Base-by-base conservation (phyloP, 805 yeast species). In the Saccharomycopsis sp. region DNA sequence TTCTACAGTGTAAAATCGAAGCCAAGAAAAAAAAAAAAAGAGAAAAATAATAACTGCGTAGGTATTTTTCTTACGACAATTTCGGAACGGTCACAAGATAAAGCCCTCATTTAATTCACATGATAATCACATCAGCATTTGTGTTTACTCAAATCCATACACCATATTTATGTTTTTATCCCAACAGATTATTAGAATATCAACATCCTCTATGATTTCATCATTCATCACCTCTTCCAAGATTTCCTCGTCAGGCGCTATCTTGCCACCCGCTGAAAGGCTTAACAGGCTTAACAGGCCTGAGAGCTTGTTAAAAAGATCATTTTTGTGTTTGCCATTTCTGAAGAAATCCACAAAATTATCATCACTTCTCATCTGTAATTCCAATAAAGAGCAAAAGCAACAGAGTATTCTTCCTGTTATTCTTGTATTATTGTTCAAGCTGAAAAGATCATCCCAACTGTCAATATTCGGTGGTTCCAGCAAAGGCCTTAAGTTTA, bases 341-440 rank as follows among this genome's bases (percentile, higher is more conserved):
- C 46, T 32, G n/a, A 53, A 30, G 13, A 44, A 34, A 42, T 52
- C 56, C 2, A 38, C 21, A 29, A 43, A 52, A 7, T 32, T 20
- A 17, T 34, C 35, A 15, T 38, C 43, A 6, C 26, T 26, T 37
- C 55, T 46, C 31, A 46, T 32, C 15, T 34, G 41, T 25, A 49
- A 46, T 36, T 63, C 67, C 31, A 55, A 53, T n/a, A 42, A 41
- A 1, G 55, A 62, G 49, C 66, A 64, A 30, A 62, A 39, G 12
- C 58, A 54, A 46, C 64, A 59, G 4, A 61, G 42, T 7, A 59
- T 59, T 31, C 64, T 52, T 4, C 62, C 63, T 3, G 67, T 63
- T 5, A 63, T 54, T 7, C 46, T 45, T 13, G 53, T 53, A 2
- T 53, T 46, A 30, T 55, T 49, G 3, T 56, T 52, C 30, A 58